Base-by-base conservation (phyloP, 805 yeast species). In the Scheffersomyces coipomensis region DNA sequence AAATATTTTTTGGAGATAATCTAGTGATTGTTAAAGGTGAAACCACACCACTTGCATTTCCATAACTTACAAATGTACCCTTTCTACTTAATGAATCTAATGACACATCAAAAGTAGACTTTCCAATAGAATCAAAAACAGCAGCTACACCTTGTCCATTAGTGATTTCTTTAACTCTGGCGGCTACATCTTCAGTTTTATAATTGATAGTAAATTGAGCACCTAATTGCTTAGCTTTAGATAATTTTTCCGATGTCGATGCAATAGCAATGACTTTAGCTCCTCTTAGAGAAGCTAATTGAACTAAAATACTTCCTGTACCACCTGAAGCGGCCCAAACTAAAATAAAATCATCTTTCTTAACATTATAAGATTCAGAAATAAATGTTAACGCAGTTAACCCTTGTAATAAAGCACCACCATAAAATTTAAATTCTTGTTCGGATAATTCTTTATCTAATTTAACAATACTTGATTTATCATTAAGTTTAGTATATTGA, bases 261-360 rank as follows among this genome's bases (percentile, higher is more conserved):
- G 95, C 93, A 26, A 85, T 71, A 3, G 95, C 97, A 62, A 90
- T 88, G 34, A 81, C 89, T 46, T 77, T 81, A 3, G 88, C 97
- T 16, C 96, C 95, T 35, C 66, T 69, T 17, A 62, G 53, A 23
- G 71, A 60, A 35, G 83, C 61, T 61, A 89, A 65, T 59, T 89
- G 96, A 35, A 73, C 68, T 38, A 88, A 65, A 13, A 87, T 49
- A 37, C 78, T 73, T 4, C 98, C 97, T 35, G 87, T 91, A 40
- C 97, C 97, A 34, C 97, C 97, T 2, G 97, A 97, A 6, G 96
- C 96, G 3, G 97, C 97, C 68, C 88, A 88, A 18, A 88, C 81
- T 34, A 90, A 70, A 32, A 85, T 75, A 49, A 63, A 74, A 43
- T 91, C 97, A 38, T 80, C 90, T 55, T 75, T 67, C 49, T 86